A percentile compares a stretch with the other conserved stretches of the same genome.
Conservation (phyloP, 2,329 filamentous ascomycete species). For the Trichoderma sp. region DNA sequence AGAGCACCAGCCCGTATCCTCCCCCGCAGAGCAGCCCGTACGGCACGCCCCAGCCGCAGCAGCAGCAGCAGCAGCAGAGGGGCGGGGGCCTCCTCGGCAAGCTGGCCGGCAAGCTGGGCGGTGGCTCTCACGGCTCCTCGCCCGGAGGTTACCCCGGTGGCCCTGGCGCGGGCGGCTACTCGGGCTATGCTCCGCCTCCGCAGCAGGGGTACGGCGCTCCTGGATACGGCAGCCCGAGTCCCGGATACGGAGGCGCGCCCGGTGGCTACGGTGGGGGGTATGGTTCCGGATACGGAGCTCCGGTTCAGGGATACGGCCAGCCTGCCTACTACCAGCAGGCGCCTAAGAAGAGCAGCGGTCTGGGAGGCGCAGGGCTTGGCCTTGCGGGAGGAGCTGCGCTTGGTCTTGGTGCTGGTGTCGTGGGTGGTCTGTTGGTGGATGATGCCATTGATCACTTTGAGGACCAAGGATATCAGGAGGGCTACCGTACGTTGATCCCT, state of each 20-base stretch:
- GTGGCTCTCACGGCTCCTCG: conserved; percentile 32
- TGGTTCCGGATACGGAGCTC: conserved; percentile 25
- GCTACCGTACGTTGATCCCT: conserved; percentile 42
- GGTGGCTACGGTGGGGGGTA: conserved; percentile 16
- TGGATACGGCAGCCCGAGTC: conserved; percentile 32
- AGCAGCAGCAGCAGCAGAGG: conserved; percentile 37
- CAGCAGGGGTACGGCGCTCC: conserved; percentile 36
- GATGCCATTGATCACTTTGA: conserved; percentile 66
- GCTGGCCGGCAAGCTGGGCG: conserved; percentile 52
- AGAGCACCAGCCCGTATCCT: conserved; percentile 35
- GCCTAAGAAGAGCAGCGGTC: conserved; percentile 47
- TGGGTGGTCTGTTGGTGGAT: conserved; percentile 74
- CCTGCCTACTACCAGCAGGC: conserved; percentile 37
- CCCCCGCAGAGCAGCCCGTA: conserved; percentile 18
- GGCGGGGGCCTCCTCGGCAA: conserved; percentile 55
- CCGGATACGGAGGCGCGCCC: conserved; percentile 14
- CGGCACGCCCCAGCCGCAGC: conserved; percentile 32
- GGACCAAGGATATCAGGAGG: conserved; percentile 57
- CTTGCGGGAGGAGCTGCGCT: conserved; percentile 72
- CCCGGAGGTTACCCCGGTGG: conserved; percentile 31
- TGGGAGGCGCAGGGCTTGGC: conserved; percentile 53
- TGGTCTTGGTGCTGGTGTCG: conserved; percentile 76
- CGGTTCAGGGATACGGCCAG: conserved; percentile 34
- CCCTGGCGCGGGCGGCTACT: conserved; percentile 39
- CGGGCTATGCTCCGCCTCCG: conserved; percentile 28